A percentile compares a stretch with the other conserved stretches of the same genome.
These are phyloP conservation scores for Fusarium beomiforme DNA, from an alignment of 2,329 filamentous ascomycete species.

Conservation along the genomic window DNA sequence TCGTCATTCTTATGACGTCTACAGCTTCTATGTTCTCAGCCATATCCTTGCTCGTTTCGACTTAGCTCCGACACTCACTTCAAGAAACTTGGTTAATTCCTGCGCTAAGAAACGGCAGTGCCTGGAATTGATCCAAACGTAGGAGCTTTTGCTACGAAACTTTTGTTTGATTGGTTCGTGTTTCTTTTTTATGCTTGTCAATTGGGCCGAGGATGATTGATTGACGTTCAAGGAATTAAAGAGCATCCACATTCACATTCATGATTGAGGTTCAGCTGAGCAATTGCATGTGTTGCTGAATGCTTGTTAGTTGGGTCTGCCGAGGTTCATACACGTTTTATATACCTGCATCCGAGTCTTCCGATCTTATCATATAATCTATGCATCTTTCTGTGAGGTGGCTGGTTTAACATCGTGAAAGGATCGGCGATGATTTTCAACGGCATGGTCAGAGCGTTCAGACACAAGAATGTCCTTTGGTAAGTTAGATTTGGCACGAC, in stretches of 20 bases:
- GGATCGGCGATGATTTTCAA: not conserved
- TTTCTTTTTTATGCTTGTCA: not conserved
- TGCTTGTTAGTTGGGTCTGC: constrained; percentile 13
- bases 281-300: not conserved
- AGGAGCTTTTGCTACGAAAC: constrained; percentile 7
- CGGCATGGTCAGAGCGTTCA: not conserved
- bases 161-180: not conserved
- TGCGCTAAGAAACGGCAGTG: constrained; percentile 23
- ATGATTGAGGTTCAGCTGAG: not conserved
- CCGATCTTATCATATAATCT: not conserved
- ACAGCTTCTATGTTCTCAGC: not conserved
- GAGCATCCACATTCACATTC: constrained; percentile 10
- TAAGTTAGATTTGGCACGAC: too few relatives aligned
- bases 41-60: constrained; percentile 3
- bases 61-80: constrained; percentile 17
- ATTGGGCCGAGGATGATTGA: constrained; percentile 4
- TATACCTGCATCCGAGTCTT: not conserved
- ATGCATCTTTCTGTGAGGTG: not conserved
- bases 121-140: constrained; percentile 14
- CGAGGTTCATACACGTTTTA: not conserved
- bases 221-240: constrained; percentile 1
- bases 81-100: constrained; percentile 13
- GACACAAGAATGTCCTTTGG: not conserved
- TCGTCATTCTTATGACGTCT: constrained; percentile 5
- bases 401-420: not conserved